Evolutionary conservation across 2,329 filamentous ascomycete genomes (phyloP).

Genomic region (Colletotrichum nymphaeae): DNA sequence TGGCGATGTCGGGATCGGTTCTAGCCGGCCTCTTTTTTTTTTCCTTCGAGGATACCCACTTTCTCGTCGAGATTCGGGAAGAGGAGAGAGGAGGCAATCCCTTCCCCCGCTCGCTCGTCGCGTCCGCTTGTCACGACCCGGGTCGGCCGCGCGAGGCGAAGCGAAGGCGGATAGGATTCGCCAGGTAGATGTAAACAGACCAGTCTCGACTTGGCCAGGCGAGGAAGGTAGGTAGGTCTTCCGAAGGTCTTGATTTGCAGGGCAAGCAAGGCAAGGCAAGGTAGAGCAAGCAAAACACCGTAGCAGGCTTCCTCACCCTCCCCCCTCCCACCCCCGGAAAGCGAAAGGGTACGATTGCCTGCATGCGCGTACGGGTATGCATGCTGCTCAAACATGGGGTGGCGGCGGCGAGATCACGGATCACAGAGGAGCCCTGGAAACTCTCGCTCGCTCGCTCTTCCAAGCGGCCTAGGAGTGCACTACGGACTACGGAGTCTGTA

Average conservation of each 20-base stretch:
- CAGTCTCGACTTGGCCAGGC: constrained; percentile 16
- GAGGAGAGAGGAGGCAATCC: neutral
- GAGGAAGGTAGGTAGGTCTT: constrained; percentile 1
- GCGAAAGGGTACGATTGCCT: constrained; percentile 29
- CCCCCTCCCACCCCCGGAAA: constrained; percentile 3
- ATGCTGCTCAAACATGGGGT: constrained; percentile 34
- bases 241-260: constrained; percentile 8
- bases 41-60: constrained; percentile 11
- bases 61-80: neutral
- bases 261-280: neutral
- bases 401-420: constrained; percentile 35
- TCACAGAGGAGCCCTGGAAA: constrained; percentile 25
- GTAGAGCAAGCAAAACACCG: constrained; percentile 1
- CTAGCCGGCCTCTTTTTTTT: constrained; percentile 3
- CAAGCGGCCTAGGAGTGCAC: neutral
- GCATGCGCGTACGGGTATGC: constrained; percentile 34
- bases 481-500: neutral
- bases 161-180: neutral
- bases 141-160: constrained; percentile 31
- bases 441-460: neutral
- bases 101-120: constrained; percentile 13
- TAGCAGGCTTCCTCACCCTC: neutral
- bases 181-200: constrained; percentile 12
- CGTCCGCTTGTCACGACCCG: constrained; percentile 5
- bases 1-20: constrained; percentile 9